Base-by-base conservation (phyloP, 2,329 filamentous ascomycete species). In the Hymenoscyphus fructigenus region DNA sequence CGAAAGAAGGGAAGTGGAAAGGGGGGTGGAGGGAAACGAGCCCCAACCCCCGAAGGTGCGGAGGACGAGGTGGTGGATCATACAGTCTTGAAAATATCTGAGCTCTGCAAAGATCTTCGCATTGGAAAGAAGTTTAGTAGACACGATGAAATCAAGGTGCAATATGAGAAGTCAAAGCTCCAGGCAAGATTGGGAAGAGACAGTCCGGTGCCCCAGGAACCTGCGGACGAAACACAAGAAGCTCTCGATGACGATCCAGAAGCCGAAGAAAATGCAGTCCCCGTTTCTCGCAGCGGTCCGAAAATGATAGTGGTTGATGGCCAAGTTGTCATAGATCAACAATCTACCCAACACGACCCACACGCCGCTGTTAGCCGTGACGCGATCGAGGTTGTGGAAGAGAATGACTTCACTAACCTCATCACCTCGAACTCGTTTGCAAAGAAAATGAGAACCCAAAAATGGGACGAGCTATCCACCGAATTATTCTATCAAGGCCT, bases 401-500 rank as follows among this genome's bases (percentile, higher is more conserved):
- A 94, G 75, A 89, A 92, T 78, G 90, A 93, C 71, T 89, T 94
- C 71, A 92, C 91, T 1, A 84, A 85, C 20, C 83, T 88, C 61
- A 85, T 91, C 68, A 95, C 88, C 20, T 86, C 85, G 26, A 84
- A 84, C 61, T 90, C 88, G 12, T 92, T 88, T 77, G 82, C 85
- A 75, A 88, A 91, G 74, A 78, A 87, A 73, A 29, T 28, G 29
- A 79, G 84, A 76, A 81, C 85, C 29, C 87, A 89, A 69, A 81
- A 84, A 36, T 96, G 92, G 92, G 86, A 83, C 59, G 82, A 85
- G n/a, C 84, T 85, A 14, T 85, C 88, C 66, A 94, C 90, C 3
- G 88, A 91, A 63, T 81, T 85, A 56, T 95, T 95, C 78, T 95
- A 93, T 79, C 84, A 88, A 32, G 88, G 87, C 0, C 81, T 96